Base-by-base conservation (phyloP, 768 basidiomycete genomes). In the Lepiota subincarnata region DNA sequence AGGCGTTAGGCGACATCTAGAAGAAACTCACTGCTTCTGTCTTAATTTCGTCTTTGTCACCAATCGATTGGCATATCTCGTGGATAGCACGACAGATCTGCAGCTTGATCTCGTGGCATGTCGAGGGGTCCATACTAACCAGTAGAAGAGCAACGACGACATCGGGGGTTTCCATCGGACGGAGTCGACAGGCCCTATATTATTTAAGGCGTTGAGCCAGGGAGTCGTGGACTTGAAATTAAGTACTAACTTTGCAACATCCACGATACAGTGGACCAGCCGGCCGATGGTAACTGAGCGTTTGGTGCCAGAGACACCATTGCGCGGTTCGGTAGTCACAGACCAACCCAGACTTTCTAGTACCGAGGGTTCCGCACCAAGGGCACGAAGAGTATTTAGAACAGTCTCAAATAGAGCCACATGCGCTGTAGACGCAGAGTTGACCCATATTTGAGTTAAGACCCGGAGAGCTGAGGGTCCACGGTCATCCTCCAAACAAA, bases 101-200 rank as follows among this genome's bases (percentile, higher is more conserved):
- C 20, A 63, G 68, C 50, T 66, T 70, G 6, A 83, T 68, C 12
- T 78, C 75, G 3, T 64, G 60, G 1, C 75, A 66, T 28, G 76
- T 76, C 11, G 72, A 66, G 1, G 72, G 64, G 59, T 89, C 87
- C 56, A 86, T 73, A 1, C 73, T 83, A 22, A 89, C 63, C 2
- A 84, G 66, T 3, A 84, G 55, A 38, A 90, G 58, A 1, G 72
- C 66, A 45, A 81, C 57, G 6, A 84, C 58, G 18, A 84, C 62
- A 53, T 81, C 73, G 11, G 78, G 72, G 1, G 77, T 60, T 18
- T 85, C 81, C 4, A 69, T 62, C 6, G 50, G 40, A 14, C 60
- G 56, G 13, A 79, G 61, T 47, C 63, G 66, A 44, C 68, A 61
- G 43, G 71, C 70, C 47, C 73, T 77, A 59, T 36, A 34, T 46